phyloP scores from a whole-genome alignment of 2,329 filamentous ascomycete genomes.

The Aspergillus sp. region DNA sequence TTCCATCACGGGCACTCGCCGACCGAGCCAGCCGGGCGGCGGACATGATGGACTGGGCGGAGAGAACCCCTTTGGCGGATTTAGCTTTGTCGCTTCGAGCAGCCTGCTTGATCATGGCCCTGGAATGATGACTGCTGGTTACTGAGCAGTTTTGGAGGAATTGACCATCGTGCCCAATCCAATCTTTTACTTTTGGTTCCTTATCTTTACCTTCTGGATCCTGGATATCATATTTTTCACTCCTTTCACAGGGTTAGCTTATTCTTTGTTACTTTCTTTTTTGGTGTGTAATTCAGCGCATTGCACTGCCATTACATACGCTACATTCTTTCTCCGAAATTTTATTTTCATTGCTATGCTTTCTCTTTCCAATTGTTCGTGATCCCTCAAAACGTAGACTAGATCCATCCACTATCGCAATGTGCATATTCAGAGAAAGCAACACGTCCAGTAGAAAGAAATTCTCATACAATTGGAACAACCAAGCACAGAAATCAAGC shows the following conservation, averaged over 20 bases:
- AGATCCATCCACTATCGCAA: neutral
- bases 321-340: neutral
- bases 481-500: too few relatives aligned
- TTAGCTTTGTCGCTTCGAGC: constrained; percentile 50
- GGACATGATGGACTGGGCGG: constrained; percentile 18
- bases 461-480: too few relatives aligned
- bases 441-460: neutral
- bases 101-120: constrained; percentile 45
- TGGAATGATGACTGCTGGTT: constrained; percentile 27
- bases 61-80: constrained; percentile 48
- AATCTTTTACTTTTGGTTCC: neutral
- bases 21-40: constrained; percentile 15
- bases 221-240: neutral
- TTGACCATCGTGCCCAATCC: neutral
- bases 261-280: neutral
- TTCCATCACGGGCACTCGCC: constrained; percentile 20
- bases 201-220: neutral
- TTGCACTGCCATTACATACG: neutral
- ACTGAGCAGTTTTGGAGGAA: constrained; percentile 11
- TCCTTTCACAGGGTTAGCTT: neutral
- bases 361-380: neutral
- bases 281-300: neutral
- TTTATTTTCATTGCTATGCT: neutral
- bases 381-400: neutral
- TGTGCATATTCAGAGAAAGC: neutral